Evolutionary conservation across 495 filamentous ascomycete species (phyloP).

Genomic region (Podospora sp.): DNA sequence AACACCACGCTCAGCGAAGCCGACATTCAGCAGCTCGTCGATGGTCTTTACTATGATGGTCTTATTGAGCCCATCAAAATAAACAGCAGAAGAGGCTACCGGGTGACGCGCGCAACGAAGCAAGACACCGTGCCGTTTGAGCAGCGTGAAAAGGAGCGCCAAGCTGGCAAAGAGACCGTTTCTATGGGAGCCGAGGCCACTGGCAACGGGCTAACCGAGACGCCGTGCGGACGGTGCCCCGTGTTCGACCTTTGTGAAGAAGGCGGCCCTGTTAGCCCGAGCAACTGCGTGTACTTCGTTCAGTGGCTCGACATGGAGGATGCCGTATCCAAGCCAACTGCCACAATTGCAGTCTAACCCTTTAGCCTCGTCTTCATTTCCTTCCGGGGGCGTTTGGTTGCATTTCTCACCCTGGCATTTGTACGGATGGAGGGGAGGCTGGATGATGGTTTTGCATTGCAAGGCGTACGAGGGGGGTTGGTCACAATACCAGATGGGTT

Average conservation of each 20-base stretch:
- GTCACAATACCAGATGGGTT: background rate
- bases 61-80: constrained; percentile 63
- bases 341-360: background rate
- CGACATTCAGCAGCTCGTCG: constrained; percentile 78
- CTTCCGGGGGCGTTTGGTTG: background rate
- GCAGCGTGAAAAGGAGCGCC: constrained; percentile 46
- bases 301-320: constrained; percentile 66
- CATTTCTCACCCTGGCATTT: background rate
- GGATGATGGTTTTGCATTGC: background rate
- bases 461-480: background rate
- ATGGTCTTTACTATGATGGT: constrained; percentile 84
- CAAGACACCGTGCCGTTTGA: constrained; percentile 39
- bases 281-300: constrained; percentile 87
- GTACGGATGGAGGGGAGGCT: background rate
- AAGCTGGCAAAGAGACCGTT: constrained; percentile 33
- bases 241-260: constrained; percentile 92
- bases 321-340: background rate
- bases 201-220: constrained; percentile 73
- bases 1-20: constrained; percentile 64
- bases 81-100: constrained; percentile 44
- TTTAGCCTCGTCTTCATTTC: background rate
- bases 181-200: constrained; percentile 42
- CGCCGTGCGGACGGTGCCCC: constrained; percentile 88
- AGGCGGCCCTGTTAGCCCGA: constrained; percentile 83
- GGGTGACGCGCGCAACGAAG: constrained; percentile 53